Base-by-base conservation (phyloP, 345 rosid species). In the Boechera retrofracta region DNA sequence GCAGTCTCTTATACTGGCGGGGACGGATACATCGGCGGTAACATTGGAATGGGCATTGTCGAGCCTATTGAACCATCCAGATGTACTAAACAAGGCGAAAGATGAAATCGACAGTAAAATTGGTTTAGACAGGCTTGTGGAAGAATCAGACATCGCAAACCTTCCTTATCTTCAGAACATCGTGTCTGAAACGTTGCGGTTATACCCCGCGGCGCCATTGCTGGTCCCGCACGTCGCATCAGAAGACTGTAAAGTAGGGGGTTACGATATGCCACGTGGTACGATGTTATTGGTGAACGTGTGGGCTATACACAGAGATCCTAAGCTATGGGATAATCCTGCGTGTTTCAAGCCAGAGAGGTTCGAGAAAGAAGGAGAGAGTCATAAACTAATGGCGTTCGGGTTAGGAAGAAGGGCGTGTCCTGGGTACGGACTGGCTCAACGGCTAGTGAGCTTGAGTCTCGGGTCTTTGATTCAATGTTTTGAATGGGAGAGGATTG, bases 341-440 rank as follows among this genome's bases (percentile, higher is more conserved):
- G 32, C 7, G 3, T 68, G 58, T 28, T 87, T 87, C 15, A 72
- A 47, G 35, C 91, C 90, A 0, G 89, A 85, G 60, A 83, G 89
- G 62, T 86, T 83, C 31, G 73, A 78, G 21, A 69, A 39, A 52
- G 63, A 69, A 54, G 73, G 63, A 13, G 62, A 54, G 62, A 28
- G 7, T 4, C 47, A 28, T 6, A 63, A 63, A 6, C 35, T 63
- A 24, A 26, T 42, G 6, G 1, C 67, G 21, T 42, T 63, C 7
- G 72, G 72, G 48, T 33, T 36, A 26, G 73, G 73, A 36, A 51
- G 73, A 52, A 36, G 62, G 36, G 51, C 51, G 2, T 69, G 51
- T 69, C 73, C 73, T 7, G 73, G 73, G 3, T 7, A 26, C 0
- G 73, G 51, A 69, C 13, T 69, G 3, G 63, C 58, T 49, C 44